Percentiles rank a stretch among this genome's conserved stretches.
Conservation (phyloP, 2,329 filamentous ascomycete species). For the Colletotrichum sp. region DNA sequence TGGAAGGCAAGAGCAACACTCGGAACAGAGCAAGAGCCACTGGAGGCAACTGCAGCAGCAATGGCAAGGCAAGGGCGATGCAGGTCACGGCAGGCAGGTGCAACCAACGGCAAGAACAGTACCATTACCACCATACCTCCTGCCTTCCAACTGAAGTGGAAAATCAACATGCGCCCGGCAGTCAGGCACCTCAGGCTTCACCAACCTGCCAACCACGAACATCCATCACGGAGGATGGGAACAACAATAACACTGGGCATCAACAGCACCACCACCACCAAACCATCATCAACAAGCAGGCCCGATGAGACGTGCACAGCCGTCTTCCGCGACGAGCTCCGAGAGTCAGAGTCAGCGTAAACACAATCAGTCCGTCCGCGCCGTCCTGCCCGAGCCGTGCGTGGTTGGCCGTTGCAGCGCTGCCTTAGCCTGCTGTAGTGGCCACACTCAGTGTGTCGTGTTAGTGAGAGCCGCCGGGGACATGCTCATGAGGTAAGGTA, state of each 20-base stretch:
- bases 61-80: not conserved
- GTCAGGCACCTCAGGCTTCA: not conserved
- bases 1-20: not conserved
- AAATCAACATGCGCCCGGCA: not conserved
- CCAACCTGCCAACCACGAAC: not conserved
- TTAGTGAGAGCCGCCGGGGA: not conserved
- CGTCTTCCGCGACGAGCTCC: conserved; percentile 10
- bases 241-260: not conserved
- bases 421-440: not conserved
- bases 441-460: not conserved
- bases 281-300: not conserved
- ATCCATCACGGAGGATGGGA: not conserved
- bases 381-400: not conserved
- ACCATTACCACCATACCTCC: not conserved
- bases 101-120: not conserved
- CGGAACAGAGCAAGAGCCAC: not conserved
- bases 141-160: not conserved
- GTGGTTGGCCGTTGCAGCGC: not conserved
- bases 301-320: conserved; percentile 16
- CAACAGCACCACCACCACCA: not conserved
- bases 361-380: not conserved
- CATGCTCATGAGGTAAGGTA: not conserved
- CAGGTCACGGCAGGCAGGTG: not conserved
- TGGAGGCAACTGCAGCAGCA: not conserved
- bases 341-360: conserved; percentile 4